Evolutionary conservation across 2,329 filamentous ascomycete species (phyloP), one percentile per base, ranked within the genome.

Genomic region (Colletotrichum endophyticum): DNA sequence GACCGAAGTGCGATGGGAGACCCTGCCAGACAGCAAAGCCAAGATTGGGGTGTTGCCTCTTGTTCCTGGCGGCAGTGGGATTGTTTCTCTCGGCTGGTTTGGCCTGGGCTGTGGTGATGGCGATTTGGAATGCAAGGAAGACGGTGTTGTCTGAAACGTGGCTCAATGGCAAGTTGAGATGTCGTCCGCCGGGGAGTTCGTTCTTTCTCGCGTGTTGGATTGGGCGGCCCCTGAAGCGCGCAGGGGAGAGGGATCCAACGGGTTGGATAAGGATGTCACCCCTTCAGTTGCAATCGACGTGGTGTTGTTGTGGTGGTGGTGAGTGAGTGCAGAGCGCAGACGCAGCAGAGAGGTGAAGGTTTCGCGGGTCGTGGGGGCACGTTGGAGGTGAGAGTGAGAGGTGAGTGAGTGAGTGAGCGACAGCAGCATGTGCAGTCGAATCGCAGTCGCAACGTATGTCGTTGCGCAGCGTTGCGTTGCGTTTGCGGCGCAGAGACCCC

Each of bases 381-480:
- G 61, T 53, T 64, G 44, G 44, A 53, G n/a, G 61, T 56, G 59
- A n/a, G 36, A 63, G 39, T 15, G n/a, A 11, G 16, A 63, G 30
- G 25, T 16, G 19, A 39, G 39, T 44, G 69, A 25, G 12, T 57
- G 62, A 53, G 67, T 22, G 28, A 36, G 57, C 34, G 11, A 22
- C 62, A 64, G 19, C 39, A 49, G 44, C 44, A 49, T 49, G 44
- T 53, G 44, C 44, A 22, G 44, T 53, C 44, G 44, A 49, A 19
- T 49, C 44, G 44, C n/a, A 53, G 19, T 36, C 57, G 66, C 73
- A 70, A 76, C 70, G 70, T 76, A 71, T 76, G 73, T 73, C 63
- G 73, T 73, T 70, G 66, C 66, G 49, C 32, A 63, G 62, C 34
- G 70, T 76, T 76, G 73, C 73, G 73, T 73, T 74, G 74, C 74